Base-by-base conservation (phyloP, 2,329 filamentous ascomycete genomes). In the Stenocarpella maydis region DNA sequence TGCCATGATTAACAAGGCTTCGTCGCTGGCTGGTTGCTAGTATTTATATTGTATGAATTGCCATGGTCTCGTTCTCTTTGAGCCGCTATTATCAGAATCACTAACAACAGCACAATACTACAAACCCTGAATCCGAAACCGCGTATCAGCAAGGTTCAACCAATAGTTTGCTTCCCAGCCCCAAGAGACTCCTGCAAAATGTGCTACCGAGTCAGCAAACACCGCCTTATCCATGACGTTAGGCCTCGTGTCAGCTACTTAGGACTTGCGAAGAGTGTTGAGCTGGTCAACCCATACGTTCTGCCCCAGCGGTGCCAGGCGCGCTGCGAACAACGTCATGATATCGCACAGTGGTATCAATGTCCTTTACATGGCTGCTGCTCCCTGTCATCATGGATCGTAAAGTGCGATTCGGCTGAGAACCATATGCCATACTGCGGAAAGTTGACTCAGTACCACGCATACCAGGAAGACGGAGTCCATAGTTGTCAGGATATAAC, bases 171-270 rank as follows among this genome's bases (percentile, higher is more conserved):
- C 3, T 24, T 21, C 26, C 17, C 19, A 37, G 49, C 7, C 9
- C 9, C 9, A 45, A 24, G 49, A 37, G 1, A 15, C 4, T 7
- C 5, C 34, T 28, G 24, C 19, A 14, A 49, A 10, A 63, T 63
- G 58, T 63, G 58, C n/a, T 63, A 63, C 28, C 17, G 49, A 17
- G 8, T 63, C 12, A 63, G 49, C 14, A 3, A 63, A 7, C 58
- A 63, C n/a, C 19, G 37, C 9, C n/a, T 45, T 1, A 15, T 15
- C 14, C 58, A 63, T 28, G 43, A 63, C n/a, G 43, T 34, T 37
- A 28, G 58, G 8, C 58, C 58, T 6, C 14, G 2, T 5, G 14
- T 63, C 15, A 37, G 12, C 28, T 63, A 63, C 43, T 10, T n/a
- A 0, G 58, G 58, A 1, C n/a, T 63, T 9, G 28, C 37, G n/a